Percentiles rank a stretch among this genome's conserved stretches.
These are phyloP conservation scores for Penicillium riverlandense DNA, from an alignment of 495 filamentous ascomycete genomes.

Conservation along the genomic window DNA sequence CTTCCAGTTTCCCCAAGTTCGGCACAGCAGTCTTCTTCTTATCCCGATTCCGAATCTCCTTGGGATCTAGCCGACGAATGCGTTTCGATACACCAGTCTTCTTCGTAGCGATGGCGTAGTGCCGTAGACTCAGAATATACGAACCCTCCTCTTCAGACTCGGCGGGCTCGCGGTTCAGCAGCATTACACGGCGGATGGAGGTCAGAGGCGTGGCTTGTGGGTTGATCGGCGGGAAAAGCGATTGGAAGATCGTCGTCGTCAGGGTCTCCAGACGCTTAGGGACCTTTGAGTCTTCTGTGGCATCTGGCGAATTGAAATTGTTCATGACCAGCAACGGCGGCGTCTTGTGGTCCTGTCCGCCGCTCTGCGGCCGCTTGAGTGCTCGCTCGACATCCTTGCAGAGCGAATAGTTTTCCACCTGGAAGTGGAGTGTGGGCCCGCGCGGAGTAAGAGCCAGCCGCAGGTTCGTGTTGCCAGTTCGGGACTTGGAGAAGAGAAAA, in stretches of 20 bases:
- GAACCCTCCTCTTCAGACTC: slow-evolving; percentile 50
- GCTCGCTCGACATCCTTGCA: slow-evolving; percentile 81
- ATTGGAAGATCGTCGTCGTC: slow-evolving; percentile 92
- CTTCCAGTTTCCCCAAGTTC: slow-evolving; percentile 81
- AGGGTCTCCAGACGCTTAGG: slow-evolving; percentile 86
- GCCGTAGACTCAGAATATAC: slow-evolving; percentile 85
- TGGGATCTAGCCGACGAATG: slow-evolving; percentile 78
- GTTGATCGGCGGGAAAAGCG: slow-evolving; percentile 91
- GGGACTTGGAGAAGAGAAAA: slow-evolving; percentile 86
- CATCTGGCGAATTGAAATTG: slow-evolving; percentile 70
- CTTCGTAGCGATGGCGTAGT: slow-evolving; percentile 92
- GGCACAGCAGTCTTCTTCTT: slow-evolving; percentile 65
- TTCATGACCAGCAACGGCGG: slow-evolving; percentile 96
- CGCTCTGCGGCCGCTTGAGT: slow-evolving; percentile 71
- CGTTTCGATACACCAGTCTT: slow-evolving; percentile 74
- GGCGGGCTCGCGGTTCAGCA: slow-evolving; percentile 71
- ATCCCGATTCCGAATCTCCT: slow-evolving; percentile 61
- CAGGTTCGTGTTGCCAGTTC: slow-evolving; percentile 85
- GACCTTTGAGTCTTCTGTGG: slow-evolving; percentile 51
- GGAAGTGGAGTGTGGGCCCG: slow-evolving; percentile 88
- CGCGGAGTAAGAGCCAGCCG: slow-evolving; percentile 82
- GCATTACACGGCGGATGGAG: slow-evolving; percentile 80
- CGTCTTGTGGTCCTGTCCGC: slow-evolving; percentile 73
- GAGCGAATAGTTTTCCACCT: slow-evolving; percentile 93
- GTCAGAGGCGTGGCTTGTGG: slow-evolving; percentile 82